These are phyloP conservation scores for Globisporangium carolinianum DNA, from an alignment of 352 stramenopile genomes.

Conservation along the genomic window DNA sequence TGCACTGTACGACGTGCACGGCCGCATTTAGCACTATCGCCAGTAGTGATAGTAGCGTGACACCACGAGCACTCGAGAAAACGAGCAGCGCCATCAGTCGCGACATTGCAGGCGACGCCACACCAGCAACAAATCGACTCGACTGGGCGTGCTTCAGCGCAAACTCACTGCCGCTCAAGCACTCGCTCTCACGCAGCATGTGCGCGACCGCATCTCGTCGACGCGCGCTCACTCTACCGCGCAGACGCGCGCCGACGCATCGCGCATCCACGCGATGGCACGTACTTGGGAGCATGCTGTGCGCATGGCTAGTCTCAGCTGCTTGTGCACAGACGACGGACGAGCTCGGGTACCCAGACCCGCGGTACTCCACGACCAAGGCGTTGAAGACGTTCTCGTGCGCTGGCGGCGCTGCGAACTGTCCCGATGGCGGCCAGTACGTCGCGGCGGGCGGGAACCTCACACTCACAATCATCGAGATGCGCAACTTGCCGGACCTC, in stretches of 20 bases:
- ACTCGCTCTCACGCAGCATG: background rate
- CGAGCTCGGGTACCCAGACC: constrained; percentile 57
- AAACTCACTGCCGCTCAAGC: background rate
- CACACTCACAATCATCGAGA: constrained; percentile 78
- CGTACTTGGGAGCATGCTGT: background rate
- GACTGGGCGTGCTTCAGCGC: background rate
- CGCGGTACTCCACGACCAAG: constrained; percentile 45
- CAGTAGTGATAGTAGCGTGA: too few relatives aligned
- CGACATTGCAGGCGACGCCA: too few relatives aligned
- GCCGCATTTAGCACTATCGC: too few relatives aligned
- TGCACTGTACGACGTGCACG: too few relatives aligned
- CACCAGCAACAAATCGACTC: too few relatives aligned
- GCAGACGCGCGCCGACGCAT: too few relatives aligned
- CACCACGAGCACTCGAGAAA: too few relatives aligned
- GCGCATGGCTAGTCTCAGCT: background rate
- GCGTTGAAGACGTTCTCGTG: constrained; percentile 64
- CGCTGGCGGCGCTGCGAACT: constrained; percentile 52
- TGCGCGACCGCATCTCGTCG: background rate
- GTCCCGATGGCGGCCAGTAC: constrained; percentile 66
- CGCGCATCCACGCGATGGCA: background rate
- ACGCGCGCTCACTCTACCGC: background rate
- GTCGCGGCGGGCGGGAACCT: constrained; percentile 78
- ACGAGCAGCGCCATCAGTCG: too few relatives aligned
- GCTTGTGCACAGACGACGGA: constrained; percentile 37
- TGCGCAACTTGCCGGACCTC: constrained; percentile 79